A percentile compares a stretch with the other conserved stretches of the same genome.
Conservation (phyloP, 2,329 filamentous ascomycete species). For the Niveomyces coronatus region DNA sequence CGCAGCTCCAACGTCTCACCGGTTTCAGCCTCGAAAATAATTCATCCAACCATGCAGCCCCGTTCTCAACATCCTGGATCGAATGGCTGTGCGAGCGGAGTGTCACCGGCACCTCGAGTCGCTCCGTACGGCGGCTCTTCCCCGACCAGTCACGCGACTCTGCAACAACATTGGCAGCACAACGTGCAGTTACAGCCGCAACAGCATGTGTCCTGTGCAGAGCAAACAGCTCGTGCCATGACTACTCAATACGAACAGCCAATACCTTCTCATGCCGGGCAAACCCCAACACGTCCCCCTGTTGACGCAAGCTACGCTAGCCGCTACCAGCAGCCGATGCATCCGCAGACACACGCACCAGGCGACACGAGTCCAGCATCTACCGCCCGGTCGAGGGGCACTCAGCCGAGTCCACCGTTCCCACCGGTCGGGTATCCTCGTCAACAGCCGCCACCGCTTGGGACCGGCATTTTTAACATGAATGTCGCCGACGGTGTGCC, state of each 20-base stretch:
- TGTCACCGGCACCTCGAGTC: too few species aligned
- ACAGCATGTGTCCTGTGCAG: too few species aligned
- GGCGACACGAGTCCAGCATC: not conserved
- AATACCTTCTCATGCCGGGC: too few species aligned
- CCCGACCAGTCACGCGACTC: too few species aligned
- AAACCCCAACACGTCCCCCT: not conserved
- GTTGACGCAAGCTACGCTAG: not conserved
- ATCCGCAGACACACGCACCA: not conserved
- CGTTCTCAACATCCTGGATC: not conserved
- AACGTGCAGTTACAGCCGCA: too few species aligned
- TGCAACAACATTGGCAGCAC: too few species aligned
- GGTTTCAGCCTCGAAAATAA: too few species aligned
- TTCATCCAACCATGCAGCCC: too few species aligned
- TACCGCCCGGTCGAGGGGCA: not conserved
- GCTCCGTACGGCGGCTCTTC: too few species aligned
- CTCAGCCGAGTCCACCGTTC: not conserved
- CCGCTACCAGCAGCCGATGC: conserved; percentile 4
- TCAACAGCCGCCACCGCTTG: conserved; percentile 1
- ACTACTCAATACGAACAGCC: too few species aligned
- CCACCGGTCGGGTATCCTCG: not conserved
- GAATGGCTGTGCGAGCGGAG: too few species aligned
- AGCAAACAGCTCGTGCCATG: not conserved
- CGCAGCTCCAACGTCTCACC: not conserved
- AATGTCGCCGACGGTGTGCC: conserved; percentile 4
- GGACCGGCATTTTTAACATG: conserved; percentile 7